Base-by-base conservation (phyloP, 192 early-diverging fungal species). In the Coemansia sp. region DNA sequence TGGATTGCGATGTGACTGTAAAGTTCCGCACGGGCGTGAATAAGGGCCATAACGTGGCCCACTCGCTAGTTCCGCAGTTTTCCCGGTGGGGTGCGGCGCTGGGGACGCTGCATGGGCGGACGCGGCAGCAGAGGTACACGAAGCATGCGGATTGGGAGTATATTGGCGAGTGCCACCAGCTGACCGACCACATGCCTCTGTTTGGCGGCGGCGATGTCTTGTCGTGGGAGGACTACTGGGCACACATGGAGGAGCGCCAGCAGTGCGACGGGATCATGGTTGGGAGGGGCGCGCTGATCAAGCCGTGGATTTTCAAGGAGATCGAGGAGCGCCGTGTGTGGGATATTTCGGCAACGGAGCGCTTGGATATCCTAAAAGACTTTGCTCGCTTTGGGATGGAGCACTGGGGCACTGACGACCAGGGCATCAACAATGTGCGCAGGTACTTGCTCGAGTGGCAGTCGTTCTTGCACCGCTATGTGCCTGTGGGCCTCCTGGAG, bases 281-380 rank as follows among this genome's bases (percentile, higher is more conserved):
- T 50, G 94, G 85, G 4, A 80, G 94, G 18, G 90, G 89, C 4
- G 91, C 90, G 5, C 67, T 94, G 39, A 90, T 96, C 53, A 98
- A 98, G 77, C 96, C 96, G 4, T 98, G 96, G 96, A 80, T 98
- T 2, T 97, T 98, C 64, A 81, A 78, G 3, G 96, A 98, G 57
- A 96, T 98, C 51, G 83, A 88, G 47, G 82, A 86, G 28, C 80
- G 84, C 36, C 67, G 80, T 12, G 78, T 90, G 43, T 96, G 87
- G 83, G 96, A 98, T 54, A 98, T 98, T 44, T 85, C 84, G 21
- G 79, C 89, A 1, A 47, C 67, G 4, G 94, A 98, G 75, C 85
- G 96, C 13, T 79, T 98, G 35, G 96, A 94, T 40, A 87, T 98
- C 28, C 61, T 98, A 47, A 82, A 81, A 47, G 58, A 81, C 31